phyloP scores from a whole-genome alignment of 2,329 filamentous ascomycete species.

The Triangularia verruculosa region DNA sequence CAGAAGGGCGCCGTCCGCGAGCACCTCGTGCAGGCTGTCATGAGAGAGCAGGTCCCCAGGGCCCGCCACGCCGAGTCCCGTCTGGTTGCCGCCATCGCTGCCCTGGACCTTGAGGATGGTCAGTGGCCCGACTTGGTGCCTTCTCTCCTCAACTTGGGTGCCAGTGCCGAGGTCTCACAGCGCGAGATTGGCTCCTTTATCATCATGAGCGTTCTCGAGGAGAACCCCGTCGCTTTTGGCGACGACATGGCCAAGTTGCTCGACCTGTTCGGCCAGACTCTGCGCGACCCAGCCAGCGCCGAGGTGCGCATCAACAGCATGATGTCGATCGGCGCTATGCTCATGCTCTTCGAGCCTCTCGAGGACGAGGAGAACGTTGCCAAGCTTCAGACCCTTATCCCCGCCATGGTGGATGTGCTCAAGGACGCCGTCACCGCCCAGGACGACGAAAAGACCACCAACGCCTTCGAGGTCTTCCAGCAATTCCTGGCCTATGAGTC shows the following conservation, averaged over 20 bases:
- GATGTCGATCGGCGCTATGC: constrained; percentile 81
- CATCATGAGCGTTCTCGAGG: constrained; percentile 86
- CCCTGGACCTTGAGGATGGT: constrained; percentile 80
- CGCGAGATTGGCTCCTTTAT: constrained; percentile 92
- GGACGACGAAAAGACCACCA: constrained; percentile 84
- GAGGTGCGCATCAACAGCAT: constrained; percentile 95
- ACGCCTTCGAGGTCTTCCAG: constrained; percentile 96
- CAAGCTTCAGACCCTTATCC: constrained; percentile 76
- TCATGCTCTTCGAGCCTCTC: constrained; percentile 83
- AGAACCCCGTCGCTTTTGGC: constrained; percentile 77
- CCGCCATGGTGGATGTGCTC: constrained; percentile 83
- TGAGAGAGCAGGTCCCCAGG: constrained; percentile 73
- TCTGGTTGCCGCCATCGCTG: constrained; percentile 82
- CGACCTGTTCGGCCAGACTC: constrained; percentile 78
- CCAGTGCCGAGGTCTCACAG: constrained; percentile 69
- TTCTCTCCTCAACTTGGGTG: constrained; percentile 75
- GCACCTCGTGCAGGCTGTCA: constrained; percentile 77
- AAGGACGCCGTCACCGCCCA: constrained; percentile 76
- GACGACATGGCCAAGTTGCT: constrained; percentile 80
- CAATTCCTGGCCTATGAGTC: constrained; percentile 88
- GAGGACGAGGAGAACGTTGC: constrained; percentile 73
- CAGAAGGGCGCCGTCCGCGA: constrained; percentile 80
- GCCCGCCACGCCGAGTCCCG: constrained; percentile 85
- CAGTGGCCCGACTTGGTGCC: constrained; percentile 81
- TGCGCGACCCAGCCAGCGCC: constrained; percentile 83